These are phyloP conservation scores for Eurotiales sp. DNA, from an alignment of 2,329 filamentous ascomycete genomes.

Conservation along the genomic window DNA sequence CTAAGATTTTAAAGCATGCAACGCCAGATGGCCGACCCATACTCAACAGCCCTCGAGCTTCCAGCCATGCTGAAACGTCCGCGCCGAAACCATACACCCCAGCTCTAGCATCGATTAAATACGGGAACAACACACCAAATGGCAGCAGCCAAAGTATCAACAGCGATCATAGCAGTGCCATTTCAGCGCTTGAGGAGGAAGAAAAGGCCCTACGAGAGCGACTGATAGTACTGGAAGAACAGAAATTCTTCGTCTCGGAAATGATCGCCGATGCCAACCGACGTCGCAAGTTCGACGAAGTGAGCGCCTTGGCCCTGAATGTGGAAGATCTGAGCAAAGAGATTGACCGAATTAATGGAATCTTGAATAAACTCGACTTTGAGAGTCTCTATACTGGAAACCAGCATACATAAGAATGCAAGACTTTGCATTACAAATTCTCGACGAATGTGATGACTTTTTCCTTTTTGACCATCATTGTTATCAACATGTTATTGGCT, in stretches of 20 bases:
- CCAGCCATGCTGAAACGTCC: slow-evolving; percentile 22
- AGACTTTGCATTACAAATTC: too few species aligned
- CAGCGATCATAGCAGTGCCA: slow-evolving; percentile 52
- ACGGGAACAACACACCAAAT: slow-evolving; percentile 49
- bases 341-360: slow-evolving; percentile 64
- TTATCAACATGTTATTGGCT: neutral
- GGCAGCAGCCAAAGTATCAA: slow-evolving; percentile 50
- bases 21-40: slow-evolving; percentile 46
- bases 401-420: neutral
- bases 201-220: slow-evolving; percentile 78
- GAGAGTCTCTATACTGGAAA: slow-evolving; percentile 45
- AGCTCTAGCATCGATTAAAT: slow-evolving; percentile 59
- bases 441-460: neutral
- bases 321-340: slow-evolving; percentile 77
- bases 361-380: slow-evolving; percentile 65
- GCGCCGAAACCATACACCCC: slow-evolving; percentile 30
- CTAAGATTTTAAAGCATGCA: slow-evolving; percentile 63
- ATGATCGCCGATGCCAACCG: slow-evolving; percentile 78
- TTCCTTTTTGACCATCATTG: neutral
- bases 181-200: slow-evolving; percentile 71
- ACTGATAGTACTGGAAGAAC: slow-evolving; percentile 82
- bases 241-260: slow-evolving; percentile 80
- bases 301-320: slow-evolving; percentile 73
- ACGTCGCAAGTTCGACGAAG: slow-evolving; percentile 79
- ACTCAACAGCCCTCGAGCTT: slow-evolving; percentile 21